Evolutionary conservation across 768 basidiomycete species (phyloP), one percentile per base, ranked within the genome.

Genomic region (Rhodotorula sphaerocarpa): DNA sequence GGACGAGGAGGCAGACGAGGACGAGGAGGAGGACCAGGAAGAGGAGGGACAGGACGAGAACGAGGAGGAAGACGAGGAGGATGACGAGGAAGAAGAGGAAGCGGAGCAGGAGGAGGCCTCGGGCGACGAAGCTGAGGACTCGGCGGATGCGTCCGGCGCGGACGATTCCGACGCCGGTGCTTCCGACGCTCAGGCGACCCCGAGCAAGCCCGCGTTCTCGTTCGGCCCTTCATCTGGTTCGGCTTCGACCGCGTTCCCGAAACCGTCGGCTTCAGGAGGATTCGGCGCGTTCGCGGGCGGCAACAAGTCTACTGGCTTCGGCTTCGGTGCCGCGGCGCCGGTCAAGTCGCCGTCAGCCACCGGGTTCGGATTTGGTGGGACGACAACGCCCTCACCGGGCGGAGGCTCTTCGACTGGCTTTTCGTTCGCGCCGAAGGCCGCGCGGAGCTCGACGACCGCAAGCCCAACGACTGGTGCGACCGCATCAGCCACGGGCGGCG

Each of bases 221-320:
- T 50, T 50, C 31, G 48, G 21, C 5, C 27, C 30, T 20, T 12
- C 46, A 25, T 12, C n/a, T n/a, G n/a, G n/a, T n/a, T n/a, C 46
- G 15, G 31, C 50, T 7, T 6, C 34, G 36, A 34, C n/a, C 4
- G 34, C n/a, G n/a, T 52, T 52, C 51, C 25, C 51, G 25, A 55
- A 55, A 25, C 53, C 59, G 23, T 14, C 46, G 15, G 36, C 60
- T 6, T 23, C 42, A 4, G 50, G 59, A 11, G 59, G 34, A 3
- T 62, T 62, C 55, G 48, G 61, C 33, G n/a, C 45, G 20, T 57
- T 57, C 46, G 4, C 44, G 16, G 20, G 25, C 47, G 9, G 43
- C 2, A 14, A n/a, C n/a, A n/a, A 51, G 28, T 7, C 28, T 3
- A 7, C 45, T 25, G n/a, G 36, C 48, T 7, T 12, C n/a, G 18